Percentiles rank a stretch among this genome's conserved stretches.
These are phyloP conservation scores for Helichrysum umbraculigerum DNA, from an alignment of 129 eudicot genomes.

Conservation along the genomic window DNA sequence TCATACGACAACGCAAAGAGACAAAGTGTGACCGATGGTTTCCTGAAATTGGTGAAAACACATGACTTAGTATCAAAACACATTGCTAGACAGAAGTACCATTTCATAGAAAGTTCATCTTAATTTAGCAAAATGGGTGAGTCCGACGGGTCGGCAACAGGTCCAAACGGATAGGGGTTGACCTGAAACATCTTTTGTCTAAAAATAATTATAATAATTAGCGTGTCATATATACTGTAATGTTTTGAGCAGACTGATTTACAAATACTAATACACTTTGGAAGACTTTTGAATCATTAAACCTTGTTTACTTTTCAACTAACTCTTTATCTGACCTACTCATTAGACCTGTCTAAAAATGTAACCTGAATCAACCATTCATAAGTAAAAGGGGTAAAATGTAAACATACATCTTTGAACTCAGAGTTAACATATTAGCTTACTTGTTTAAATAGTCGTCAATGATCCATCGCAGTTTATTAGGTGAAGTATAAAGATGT, in stretches of 20 bases:
- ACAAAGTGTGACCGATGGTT: constrained; percentile 67
- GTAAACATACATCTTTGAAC: not conserved
- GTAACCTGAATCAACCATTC: not conserved
- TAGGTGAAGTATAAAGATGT: constrained; percentile 63
- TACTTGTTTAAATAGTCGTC: constrained; percentile 78
- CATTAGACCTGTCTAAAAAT: not conserved
- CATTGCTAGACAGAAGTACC: not conserved
- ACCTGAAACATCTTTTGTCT: no score
- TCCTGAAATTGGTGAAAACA: constrained; percentile 47
- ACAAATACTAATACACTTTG: not conserved
- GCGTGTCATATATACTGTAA: not conserved
- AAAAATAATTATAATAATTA: not conserved
- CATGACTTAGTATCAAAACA: constrained; percentile 11
- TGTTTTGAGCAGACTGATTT: no score
- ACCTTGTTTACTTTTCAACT: not conserved
- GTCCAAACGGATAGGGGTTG: no score
- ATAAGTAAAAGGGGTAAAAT: not conserved
- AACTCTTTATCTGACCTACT: not conserved
- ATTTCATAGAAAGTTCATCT: not conserved
- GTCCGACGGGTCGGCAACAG: not conserved
- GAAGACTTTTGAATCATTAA: not conserved
- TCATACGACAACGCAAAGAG: constrained; percentile 76
- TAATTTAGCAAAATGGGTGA: not conserved
- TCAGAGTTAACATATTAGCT: constrained; percentile 16
- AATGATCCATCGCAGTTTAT: constrained; percentile 73